Percentiles rank a stretch among this genome's conserved stretches.
These are phyloP conservation scores for Aureobasidium vineae DNA, from an alignment of 2,329 filamentous ascomycete species.

Conservation along the genomic window DNA sequence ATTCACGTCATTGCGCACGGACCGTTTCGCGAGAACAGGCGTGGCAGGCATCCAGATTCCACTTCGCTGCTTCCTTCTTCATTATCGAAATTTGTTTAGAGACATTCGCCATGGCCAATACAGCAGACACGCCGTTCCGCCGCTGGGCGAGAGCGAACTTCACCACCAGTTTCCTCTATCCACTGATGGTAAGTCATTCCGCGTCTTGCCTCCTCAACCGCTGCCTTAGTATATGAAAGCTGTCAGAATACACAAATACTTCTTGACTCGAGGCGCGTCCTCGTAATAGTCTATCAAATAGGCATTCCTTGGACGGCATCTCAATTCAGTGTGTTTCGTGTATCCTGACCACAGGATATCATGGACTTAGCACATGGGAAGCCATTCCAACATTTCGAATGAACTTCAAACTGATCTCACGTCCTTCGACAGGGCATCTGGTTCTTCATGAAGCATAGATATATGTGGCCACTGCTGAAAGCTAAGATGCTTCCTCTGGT, in stretches of 20 bases:
- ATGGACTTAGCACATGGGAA: not conserved
- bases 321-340: not conserved
- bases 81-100: not conserved
- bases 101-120: conserved; percentile 6
- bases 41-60: conserved; percentile 21
- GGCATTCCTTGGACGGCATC: too few relatives aligned
- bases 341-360: not conserved
- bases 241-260: not conserved
- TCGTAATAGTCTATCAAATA: not conserved
- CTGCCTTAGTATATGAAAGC: not conserved
- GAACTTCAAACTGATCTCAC: not conserved
- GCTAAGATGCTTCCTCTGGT: conserved; percentile 76
- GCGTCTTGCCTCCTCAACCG: not conserved
- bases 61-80: not conserved
- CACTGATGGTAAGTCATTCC: conserved; percentile 32
- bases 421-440: conserved; percentile 63
- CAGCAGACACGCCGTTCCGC: conserved; percentile 18
- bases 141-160: conserved; percentile 33
- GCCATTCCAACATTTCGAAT: not conserved
- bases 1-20: conserved; percentile 9
- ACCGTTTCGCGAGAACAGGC: not conserved
- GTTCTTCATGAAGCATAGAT: conserved; percentile 75
- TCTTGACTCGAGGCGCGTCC: not conserved
- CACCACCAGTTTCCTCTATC: conserved; percentile 38
- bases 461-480: conserved; percentile 77